Evolutionary conservation across 805 yeast genomes (phyloP).

Genomic region (Myxozyma mucilagina): DNA sequence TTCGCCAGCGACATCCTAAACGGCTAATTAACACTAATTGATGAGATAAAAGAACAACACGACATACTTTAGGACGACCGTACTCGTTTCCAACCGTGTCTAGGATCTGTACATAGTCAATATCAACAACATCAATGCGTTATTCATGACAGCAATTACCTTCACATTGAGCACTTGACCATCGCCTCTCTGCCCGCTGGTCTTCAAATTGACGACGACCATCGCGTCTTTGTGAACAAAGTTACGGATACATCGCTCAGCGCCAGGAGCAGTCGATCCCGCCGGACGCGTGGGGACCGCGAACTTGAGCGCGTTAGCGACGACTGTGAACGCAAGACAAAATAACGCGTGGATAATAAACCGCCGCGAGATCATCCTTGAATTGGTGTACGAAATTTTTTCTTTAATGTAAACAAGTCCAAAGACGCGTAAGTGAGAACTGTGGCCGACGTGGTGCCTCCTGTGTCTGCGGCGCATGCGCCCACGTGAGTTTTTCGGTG

Average conservation of each 20-base stretch:
- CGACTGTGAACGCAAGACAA: not conserved
- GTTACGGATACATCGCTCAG: constrained; percentile 77
- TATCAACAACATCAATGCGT: not conserved
- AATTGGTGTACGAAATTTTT: not conserved
- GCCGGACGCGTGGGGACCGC: constrained; percentile 26
- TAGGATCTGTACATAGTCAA: constrained; percentile 45
- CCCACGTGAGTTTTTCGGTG: not conserved
- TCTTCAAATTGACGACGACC: constrained; percentile 78
- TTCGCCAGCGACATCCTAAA: constrained; percentile 64
- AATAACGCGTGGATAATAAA: not conserved
- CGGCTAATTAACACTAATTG: not conserved
- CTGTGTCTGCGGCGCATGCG: not conserved
- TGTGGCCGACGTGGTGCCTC: not conserved
- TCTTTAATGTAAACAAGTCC: too few relatives aligned
- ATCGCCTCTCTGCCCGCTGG: constrained; percentile 77
- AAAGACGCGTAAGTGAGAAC: too few relatives aligned
- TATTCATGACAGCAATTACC: constrained; percentile 29
- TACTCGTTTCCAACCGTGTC: constrained; percentile 86
- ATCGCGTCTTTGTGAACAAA: constrained; percentile 81
- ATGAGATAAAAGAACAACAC: not conserved
- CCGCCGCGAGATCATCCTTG: constrained; percentile 1
- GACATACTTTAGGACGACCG: constrained; percentile 56
- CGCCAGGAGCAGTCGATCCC: constrained; percentile 45
- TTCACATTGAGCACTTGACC: constrained; percentile 75
- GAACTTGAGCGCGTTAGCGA: constrained; percentile 25